Conservation (phyloP, 2,329 filamentous ascomycete species). For the Colletotrichum sp. region DNA sequence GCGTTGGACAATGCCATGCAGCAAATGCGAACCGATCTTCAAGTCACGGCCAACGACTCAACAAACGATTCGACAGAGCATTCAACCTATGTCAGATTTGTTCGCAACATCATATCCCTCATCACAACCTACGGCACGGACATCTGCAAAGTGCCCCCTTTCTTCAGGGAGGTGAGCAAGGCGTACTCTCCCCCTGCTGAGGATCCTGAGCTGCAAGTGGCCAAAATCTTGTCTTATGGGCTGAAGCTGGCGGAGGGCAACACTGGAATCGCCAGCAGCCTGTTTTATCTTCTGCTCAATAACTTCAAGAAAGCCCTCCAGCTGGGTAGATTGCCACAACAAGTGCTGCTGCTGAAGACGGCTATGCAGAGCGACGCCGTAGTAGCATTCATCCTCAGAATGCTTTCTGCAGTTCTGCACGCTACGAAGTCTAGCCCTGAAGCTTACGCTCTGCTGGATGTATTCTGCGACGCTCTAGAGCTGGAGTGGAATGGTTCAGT, state of each 20-base stretch:
- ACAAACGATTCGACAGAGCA: conserved; percentile 40
- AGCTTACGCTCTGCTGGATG: conserved; percentile 54
- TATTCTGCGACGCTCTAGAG: conserved; percentile 51
- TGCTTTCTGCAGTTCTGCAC: conserved; percentile 58
- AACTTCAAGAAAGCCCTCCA: conserved; percentile 61
- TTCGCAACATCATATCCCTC: conserved; percentile 55
- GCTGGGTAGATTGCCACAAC: conserved; percentile 51
- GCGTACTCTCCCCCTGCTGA: conserved; percentile 61
- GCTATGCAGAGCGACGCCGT: conserved; percentile 54
- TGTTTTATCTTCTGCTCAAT: conserved; percentile 63
- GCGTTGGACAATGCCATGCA: conserved; percentile 55
- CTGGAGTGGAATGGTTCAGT: conserved; percentile 36
- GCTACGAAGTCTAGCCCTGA: conserved; percentile 37
- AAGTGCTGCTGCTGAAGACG: conserved; percentile 48
- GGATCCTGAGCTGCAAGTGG: conserved; percentile 62
- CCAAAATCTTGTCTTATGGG: conserved; percentile 60
- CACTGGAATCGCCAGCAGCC: conserved; percentile 46
- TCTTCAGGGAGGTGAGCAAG: conserved; percentile 60
- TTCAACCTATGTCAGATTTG: conserved; percentile 52
- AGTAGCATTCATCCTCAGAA: conserved; percentile 53
- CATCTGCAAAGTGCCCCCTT: conserved; percentile 58
- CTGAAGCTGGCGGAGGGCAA: conserved; percentile 59
- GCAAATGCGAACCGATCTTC: conserved; percentile 57
- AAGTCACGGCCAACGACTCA: conserved; percentile 35
- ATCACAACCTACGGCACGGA: conserved; percentile 60